These are phyloP conservation scores for Echria macrotheca DNA, from an alignment of 495 filamentous ascomycete genomes.

Conservation along the genomic window DNA sequence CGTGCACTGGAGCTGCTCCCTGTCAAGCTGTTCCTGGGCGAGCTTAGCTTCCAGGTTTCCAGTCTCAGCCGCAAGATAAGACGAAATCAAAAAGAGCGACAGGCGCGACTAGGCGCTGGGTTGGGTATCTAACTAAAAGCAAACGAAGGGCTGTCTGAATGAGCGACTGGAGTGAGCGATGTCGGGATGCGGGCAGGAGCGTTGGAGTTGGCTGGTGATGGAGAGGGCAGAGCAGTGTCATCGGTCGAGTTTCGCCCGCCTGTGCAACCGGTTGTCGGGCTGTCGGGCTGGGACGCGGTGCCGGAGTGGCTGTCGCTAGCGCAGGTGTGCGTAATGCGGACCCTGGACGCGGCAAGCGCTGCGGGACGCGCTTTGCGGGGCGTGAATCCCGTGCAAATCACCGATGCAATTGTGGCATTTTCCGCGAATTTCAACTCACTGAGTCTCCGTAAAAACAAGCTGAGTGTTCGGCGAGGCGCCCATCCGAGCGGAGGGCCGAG, in stretches of 20 bases:
- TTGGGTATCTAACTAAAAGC: too few relatives aligned
- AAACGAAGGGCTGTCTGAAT: too few relatives aligned
- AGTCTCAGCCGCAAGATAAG: constrained; percentile 2
- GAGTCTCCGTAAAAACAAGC: too few relatives aligned
- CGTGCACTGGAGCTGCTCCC: constrained; percentile 6
- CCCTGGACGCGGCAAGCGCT: constrained; percentile 5
- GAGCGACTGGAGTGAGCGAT: constrained; percentile 9
- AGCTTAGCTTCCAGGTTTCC: too few relatives aligned
- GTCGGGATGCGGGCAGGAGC: too few relatives aligned
- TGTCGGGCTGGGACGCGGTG: not conserved
- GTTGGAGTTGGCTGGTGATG: not conserved
- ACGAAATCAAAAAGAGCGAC: not conserved
- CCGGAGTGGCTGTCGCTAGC: not conserved
- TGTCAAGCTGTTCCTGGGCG: too few relatives aligned
- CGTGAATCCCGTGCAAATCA: not conserved
- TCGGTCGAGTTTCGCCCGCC: too few relatives aligned
- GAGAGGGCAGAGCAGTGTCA: not conserved
- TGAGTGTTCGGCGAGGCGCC: too few relatives aligned
- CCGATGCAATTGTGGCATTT: too few relatives aligned
- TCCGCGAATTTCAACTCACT: too few relatives aligned
- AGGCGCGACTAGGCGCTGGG: too few relatives aligned
- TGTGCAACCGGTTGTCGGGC: not conserved
- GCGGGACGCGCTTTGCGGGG: not conserved
- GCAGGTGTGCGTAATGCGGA: not conserved
- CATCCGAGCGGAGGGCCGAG: too few relatives aligned